Evolutionary conservation across 2,329 filamentous ascomycete species (phyloP).

Genomic region (Cadophora sp.): DNA sequence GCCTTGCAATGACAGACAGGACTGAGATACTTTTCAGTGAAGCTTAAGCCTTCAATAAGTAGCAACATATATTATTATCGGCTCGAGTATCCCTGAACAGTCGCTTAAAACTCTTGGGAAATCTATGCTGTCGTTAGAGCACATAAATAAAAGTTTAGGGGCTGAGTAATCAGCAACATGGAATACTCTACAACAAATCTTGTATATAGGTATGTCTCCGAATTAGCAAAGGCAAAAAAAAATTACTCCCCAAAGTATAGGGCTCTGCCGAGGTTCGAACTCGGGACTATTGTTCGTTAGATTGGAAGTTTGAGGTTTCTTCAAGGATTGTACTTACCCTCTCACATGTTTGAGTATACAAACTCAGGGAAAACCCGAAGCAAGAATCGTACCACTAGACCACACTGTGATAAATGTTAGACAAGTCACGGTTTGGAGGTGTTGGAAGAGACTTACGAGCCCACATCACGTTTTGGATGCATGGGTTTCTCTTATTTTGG

Average conservation of each 20-base stretch:
- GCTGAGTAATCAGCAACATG: no score
- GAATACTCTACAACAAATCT: no score
- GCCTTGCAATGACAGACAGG: no score
- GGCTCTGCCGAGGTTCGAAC: constrained; percentile 11
- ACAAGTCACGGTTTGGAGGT: background rate
- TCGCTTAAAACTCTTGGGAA: no score
- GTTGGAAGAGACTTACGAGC: constrained; percentile 8
- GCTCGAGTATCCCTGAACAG: no score
- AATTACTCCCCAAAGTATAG: background rate
- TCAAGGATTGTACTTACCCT: background rate
- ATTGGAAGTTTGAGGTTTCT: background rate
- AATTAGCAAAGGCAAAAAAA: background rate
- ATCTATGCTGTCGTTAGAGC: no score
- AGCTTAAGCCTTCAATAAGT: no score
- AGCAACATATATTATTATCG: no score
- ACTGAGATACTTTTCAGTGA: no score
- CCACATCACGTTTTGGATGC: constrained; percentile 16
- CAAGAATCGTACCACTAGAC: constrained; percentile 19
- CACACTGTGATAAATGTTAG: constrained; percentile 5
- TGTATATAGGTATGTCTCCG: no score
- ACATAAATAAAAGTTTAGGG: no score
- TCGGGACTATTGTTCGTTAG: background rate
- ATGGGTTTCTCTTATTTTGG: background rate
- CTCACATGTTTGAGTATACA: constrained; percentile 18
- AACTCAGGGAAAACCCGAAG: constrained; percentile 13